These are phyloP conservation scores for Cercophora samala DNA, from an alignment of 495 filamentous ascomycete species.

Conservation along the genomic window DNA sequence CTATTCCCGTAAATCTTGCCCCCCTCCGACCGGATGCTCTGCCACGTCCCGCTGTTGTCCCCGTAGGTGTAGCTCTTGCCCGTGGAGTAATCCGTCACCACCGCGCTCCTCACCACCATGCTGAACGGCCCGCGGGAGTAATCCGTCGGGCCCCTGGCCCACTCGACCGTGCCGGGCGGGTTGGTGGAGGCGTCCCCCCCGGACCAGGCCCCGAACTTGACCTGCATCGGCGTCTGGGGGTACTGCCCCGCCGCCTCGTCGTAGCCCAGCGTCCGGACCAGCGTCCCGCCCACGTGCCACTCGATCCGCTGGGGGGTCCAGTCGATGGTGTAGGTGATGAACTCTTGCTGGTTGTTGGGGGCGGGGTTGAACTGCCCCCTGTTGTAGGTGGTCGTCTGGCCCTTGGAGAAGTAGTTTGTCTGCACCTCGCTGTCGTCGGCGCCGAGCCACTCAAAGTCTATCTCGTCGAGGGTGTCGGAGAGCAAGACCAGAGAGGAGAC, in stretches of 20 bases:
- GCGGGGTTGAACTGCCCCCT: conserved; percentile 70
- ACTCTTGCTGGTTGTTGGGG: conserved; percentile 59
- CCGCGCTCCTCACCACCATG: conserved; percentile 77
- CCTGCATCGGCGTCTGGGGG: conserved; percentile 86
- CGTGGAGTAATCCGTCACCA: conserved; percentile 85
- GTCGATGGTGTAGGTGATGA: conserved; percentile 85
- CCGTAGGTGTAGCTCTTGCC: conserved; percentile 77
- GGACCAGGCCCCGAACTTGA: conserved; percentile 84
- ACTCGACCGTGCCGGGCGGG: conserved; percentile 71
- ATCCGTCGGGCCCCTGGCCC: conserved; percentile 81
- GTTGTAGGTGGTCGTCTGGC: conserved; percentile 67
- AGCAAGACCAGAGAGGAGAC: conserved; percentile 83
- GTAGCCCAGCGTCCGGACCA: conserved; percentile 62
- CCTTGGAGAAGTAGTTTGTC: conserved; percentile 94
- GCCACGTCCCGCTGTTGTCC: conserved; percentile 71
- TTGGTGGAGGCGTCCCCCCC: conserved; percentile 80
- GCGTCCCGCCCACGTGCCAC: conserved; percentile 74
- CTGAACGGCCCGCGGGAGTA: conserved; percentile 76
- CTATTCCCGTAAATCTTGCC: conserved; percentile 59
- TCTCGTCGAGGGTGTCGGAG: conserved; percentile 89
- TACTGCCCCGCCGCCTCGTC: conserved; percentile 64
- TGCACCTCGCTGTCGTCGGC: conserved; percentile 64
- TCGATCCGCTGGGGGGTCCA: conserved; percentile 75
- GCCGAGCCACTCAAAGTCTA: conserved; percentile 86
- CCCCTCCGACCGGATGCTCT: conserved; percentile 54